A percentile compares a stretch with the other conserved stretches of the same genome.
Conservation (phyloP, 805 yeast species). For the Metschnikowia lunata region DNA sequence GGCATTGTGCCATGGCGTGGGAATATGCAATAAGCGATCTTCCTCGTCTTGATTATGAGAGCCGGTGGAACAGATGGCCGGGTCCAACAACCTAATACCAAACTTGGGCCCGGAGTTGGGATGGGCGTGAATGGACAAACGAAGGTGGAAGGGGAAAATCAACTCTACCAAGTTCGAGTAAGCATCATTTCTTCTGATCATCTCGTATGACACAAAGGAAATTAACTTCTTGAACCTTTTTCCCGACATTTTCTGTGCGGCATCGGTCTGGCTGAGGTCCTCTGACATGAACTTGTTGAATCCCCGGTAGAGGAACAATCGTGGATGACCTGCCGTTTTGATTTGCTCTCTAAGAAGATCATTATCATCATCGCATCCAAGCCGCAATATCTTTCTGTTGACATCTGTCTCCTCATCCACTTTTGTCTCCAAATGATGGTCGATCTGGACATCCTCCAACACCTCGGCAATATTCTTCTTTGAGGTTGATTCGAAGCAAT, state of each 20-base stretch:
- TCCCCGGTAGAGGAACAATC: constrained; percentile 51
- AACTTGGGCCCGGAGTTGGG: constrained; percentile 56
- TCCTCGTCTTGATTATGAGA: constrained; percentile 39
- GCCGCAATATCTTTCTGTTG: constrained; percentile 33
- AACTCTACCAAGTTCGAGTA: constrained; percentile 59
- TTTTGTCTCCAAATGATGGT: constrained; percentile 31
- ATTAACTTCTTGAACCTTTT: constrained; percentile 48
- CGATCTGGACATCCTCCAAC: constrained; percentile 22
- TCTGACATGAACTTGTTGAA: constrained; percentile 58
- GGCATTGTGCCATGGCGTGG: constrained; percentile 65
- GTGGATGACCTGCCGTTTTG: constrained; percentile 42
- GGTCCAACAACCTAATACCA: constrained; percentile 47
- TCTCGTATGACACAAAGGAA: constrained; percentile 55
- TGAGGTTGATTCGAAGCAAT: constrained; percentile 26
- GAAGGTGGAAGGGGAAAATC: constrained; percentile 54
- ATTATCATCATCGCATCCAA: constrained; percentile 37
- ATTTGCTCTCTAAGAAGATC: constrained; percentile 33
- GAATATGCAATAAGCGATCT: constrained; percentile 52
- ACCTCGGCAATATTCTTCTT: constrained; percentile 13
- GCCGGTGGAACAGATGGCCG: constrained; percentile 43
- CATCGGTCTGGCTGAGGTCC: constrained; percentile 45
- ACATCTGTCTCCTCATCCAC: constrained; percentile 31
- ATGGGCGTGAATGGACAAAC: constrained; percentile 62
- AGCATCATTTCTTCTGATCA: constrained; percentile 60
- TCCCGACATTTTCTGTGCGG: constrained; percentile 36